Conservation (phyloP, 768 basidiomycete genomes). For the Boletus rufocinnamomeus region DNA sequence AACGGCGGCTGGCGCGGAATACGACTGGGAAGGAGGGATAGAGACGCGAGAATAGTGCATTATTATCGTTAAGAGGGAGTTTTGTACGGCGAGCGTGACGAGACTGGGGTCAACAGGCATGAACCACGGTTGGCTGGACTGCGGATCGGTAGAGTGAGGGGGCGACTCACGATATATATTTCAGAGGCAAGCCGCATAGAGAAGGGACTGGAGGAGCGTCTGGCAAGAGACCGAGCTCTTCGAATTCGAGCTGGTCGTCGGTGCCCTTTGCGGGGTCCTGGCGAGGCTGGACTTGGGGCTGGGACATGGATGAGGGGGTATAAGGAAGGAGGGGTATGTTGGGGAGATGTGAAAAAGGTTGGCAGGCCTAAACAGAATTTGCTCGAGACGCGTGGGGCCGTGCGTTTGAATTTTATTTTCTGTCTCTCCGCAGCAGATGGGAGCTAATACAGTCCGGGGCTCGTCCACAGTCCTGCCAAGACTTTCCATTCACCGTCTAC, state of each 20-base stretch:
- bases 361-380: not conserved
- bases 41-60: constrained; percentile 96
- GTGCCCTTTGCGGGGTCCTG: constrained; percentile 31
- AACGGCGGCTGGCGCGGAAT: constrained; percentile 94
- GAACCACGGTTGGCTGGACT: constrained; percentile 2
- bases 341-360: not conserved
- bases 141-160: constrained; percentile 4
- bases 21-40: constrained; percentile 69
- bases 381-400: not conserved
- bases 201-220: constrained; percentile 47
- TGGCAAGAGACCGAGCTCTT: constrained; percentile 46
- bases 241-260: constrained; percentile 44
- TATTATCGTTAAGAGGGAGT: constrained; percentile 86
- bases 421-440: constrained; percentile 22
- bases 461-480: constrained; percentile 10
- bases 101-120: constrained; percentile 46
- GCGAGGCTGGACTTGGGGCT: constrained; percentile 12
- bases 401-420: constrained; percentile 10
- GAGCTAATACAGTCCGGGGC: too few relatives aligned
- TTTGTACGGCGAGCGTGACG: constrained; percentile 88
- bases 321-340: constrained; percentile 18
- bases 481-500: not conserved
- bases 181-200: constrained; percentile 70
- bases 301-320: constrained; percentile 33
- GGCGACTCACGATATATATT: constrained; percentile 73